Percentiles rank a stretch among this genome's conserved stretches.
Conservation (phyloP, 805 yeast species). For the Wickerhamiella nectarea region DNA sequence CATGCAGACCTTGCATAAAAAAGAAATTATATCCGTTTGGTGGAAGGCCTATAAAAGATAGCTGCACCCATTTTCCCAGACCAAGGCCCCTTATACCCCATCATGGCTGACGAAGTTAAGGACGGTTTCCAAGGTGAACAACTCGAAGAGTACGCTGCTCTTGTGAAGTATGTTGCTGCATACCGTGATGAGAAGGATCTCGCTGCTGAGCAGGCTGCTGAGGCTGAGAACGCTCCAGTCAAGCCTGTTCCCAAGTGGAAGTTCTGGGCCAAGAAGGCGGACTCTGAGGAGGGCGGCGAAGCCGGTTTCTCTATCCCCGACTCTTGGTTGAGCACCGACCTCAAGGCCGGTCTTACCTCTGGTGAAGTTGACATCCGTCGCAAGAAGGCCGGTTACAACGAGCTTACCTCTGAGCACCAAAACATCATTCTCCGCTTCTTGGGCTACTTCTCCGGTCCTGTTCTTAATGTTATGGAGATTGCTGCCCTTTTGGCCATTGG, state of each 20-base stretch:
- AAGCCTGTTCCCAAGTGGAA: conserved; percentile 49
- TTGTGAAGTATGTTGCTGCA: conserved; percentile 26
- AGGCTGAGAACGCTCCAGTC: conserved; percentile 46
- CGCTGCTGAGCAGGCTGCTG: conserved; percentile 37
- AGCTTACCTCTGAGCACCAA: conserved; percentile 78
- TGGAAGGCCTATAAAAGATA: conserved; percentile 10
- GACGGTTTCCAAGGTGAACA: conserved; percentile 35
- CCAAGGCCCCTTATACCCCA: conserved; percentile 11
- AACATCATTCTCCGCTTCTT: conserved; percentile 66
- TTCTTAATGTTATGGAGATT: conserved; percentile 92
- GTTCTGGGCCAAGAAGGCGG: conserved; percentile 40
- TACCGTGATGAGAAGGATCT: conserved; percentile 30
- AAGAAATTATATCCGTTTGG: conserved; percentile 12
- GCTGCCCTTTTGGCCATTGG: conserved; percentile 92
- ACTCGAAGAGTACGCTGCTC: conserved; percentile 28
- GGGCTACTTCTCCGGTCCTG: conserved; percentile 84
- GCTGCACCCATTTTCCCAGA: conserved; percentile 3
- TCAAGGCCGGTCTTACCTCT: conserved; percentile 56
- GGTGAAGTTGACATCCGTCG: conserved; percentile 72
- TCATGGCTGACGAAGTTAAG: conserved; percentile 21
- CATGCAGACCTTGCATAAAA: conserved; percentile 12
- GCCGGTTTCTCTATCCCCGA: conserved; percentile 46
- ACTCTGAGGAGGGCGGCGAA: conserved; percentile 25
- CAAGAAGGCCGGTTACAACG: conserved; percentile 80
- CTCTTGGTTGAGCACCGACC: conserved; percentile 68